Base-by-base conservation (phyloP, 768 basidiomycete species). In the Mycena floridula region DNA sequence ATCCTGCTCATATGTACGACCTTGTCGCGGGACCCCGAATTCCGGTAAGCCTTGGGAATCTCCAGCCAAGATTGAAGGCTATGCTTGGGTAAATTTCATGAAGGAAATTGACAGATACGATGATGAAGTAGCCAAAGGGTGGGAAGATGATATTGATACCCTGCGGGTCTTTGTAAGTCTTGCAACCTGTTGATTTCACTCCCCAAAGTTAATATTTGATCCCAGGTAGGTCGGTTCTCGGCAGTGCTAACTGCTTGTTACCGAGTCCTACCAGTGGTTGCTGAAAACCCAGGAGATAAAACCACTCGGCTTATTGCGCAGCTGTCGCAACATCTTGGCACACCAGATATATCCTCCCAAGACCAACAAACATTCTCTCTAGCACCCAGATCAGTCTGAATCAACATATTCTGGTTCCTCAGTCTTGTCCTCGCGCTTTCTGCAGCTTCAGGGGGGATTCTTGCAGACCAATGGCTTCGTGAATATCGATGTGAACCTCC, bases 351-450 rank as follows among this genome's bases (percentile, higher is more conserved):
- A 32, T 9, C 28, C 16, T 32, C 16, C 11, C 11, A 32, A 9
- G 28, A 9, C 16, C 28, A 9, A 32, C 11, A 32, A 9, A 9
- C 28, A 32, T 32, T 32, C 16, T 9, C 28, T 16, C 11, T 32
- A 9, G 9, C 28, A 32, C 28, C 9, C 28, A 16, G 11, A 9
- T 32, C 28, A 9, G 16, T 32, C 28, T 16, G 28, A 32, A 16
- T 32, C 9, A 32, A 32, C 28, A 32, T 23, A 15, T 8, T 40
- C 16, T 43, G 42, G 42, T 43, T 43, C 25, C 42, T 43, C 25
- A 43, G 42, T 43, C 27, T 43, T 13, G 32, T 30, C 9, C 21
- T 43, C 1, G 18, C 25, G 12, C 42, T 43, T 6, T 25, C 28
- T 24, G 28, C 42, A 11, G 42, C 27, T 1, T 28, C 32, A 8